These are phyloP conservation scores for Phlebiopsis flavidoalba DNA, from an alignment of 768 basidiomycete species.

Conservation along the genomic window DNA sequence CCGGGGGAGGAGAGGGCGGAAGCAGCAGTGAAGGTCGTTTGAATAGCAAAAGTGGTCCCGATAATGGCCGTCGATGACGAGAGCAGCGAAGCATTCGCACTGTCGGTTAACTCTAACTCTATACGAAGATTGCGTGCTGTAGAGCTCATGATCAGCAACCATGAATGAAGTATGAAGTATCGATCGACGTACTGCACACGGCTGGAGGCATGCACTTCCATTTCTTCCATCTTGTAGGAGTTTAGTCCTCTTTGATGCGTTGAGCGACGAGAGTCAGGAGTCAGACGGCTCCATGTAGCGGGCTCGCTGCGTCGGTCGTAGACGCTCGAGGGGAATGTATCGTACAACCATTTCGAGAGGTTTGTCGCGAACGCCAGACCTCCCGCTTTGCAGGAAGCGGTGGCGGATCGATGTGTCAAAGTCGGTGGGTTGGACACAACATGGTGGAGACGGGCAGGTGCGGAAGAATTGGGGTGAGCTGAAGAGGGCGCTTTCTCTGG, in stretches of 20 bases:
- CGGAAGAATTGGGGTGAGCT: conserved; percentile 88
- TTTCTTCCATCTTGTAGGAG: conserved; percentile 99
- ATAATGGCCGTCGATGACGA: conserved; percentile 2
- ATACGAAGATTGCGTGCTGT: conserved; percentile 86
- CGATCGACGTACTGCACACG: conserved; percentile 71
- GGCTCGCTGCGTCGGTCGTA: conserved; percentile 96
- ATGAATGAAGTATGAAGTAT: conserved; percentile 6
- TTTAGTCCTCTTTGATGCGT: conserved; percentile 98
- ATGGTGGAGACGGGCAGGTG: conserved; percentile 75
- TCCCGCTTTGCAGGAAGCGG: conserved; percentile 51
- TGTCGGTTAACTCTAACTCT: conserved; percentile 23
- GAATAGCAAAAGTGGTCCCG: neutral
- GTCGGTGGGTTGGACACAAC: conserved; percentile 38
- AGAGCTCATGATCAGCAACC: conserved; percentile 11
- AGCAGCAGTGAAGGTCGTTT: conserved; percentile 3
- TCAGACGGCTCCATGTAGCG: conserved; percentile 94
- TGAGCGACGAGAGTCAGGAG: conserved; percentile 93
- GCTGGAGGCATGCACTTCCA: conserved; percentile 95
- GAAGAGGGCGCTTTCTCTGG: conserved; percentile 58
- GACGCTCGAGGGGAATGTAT: conserved; percentile 87
- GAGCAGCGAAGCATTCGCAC: neutral
- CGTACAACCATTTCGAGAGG: conserved; percentile 87
- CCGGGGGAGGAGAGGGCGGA: conserved; percentile 10
- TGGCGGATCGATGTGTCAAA: conserved; percentile 68
- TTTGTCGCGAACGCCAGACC: conserved; percentile 86